These are phyloP conservation scores for Fraxinus sp. DNA, from an alignment of 305 asterid genomes.

Conservation along the genomic window DNA sequence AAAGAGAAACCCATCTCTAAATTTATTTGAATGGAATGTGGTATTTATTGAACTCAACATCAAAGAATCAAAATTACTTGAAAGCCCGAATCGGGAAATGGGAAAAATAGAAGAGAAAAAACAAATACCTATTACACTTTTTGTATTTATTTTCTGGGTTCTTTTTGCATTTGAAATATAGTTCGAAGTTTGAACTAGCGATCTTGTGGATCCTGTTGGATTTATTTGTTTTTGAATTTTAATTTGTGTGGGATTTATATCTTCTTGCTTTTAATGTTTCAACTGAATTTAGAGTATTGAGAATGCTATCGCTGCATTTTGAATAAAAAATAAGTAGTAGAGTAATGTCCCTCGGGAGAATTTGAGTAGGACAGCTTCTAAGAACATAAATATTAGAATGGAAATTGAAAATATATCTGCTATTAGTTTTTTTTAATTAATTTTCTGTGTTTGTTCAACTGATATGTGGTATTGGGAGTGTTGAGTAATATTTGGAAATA, in stretches of 20 bases:
- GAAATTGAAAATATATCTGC: neutral
- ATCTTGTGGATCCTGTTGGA: neutral
- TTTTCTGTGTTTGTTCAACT: neutral
- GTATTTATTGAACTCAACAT: constrained; percentile 19
- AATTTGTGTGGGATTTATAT: neutral
- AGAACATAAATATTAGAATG: neutral
- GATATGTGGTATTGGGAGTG: neutral
- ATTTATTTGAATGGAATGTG: constrained; percentile 21
- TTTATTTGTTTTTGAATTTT: neutral
- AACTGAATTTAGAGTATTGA: neutral
- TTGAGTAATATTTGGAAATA: neutral
- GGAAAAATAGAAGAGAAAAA: neutral
- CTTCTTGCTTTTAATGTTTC: neutral
- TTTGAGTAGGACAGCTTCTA: neutral
- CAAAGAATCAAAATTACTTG: constrained; percentile 19
- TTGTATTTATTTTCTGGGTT: constrained; percentile 14
- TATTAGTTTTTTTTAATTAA: neutral
- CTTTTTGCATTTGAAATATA: constrained; percentile 16
- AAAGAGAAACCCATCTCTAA: constrained; percentile 3
- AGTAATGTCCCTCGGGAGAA: neutral
- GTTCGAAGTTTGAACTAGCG: constrained; percentile 23
- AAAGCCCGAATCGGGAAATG: constrained; percentile 18
- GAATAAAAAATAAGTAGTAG: neutral
- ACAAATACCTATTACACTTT: constrained; percentile 12
- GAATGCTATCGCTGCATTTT: neutral